Conservation (phyloP, 2,329 filamentous ascomycete species). For the Pseudocercospora ulei region DNA sequence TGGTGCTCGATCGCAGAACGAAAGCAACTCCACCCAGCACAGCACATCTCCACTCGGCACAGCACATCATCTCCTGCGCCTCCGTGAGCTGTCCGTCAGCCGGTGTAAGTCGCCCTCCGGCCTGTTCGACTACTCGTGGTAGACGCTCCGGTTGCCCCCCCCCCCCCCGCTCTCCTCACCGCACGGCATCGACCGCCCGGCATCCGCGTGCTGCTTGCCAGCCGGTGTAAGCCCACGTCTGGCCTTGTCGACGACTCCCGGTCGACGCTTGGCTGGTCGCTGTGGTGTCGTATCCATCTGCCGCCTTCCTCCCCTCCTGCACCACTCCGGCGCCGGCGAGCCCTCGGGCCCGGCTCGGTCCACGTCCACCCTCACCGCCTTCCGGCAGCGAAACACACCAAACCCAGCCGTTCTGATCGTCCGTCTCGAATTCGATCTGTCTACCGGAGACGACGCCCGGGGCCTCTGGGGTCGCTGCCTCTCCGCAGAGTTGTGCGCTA, state of each 20-base stretch:
- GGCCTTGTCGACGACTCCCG: background rate
- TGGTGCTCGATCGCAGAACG: too few relatives aligned
- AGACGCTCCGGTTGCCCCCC: slow-evolving; percentile 1
- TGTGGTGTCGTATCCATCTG: background rate
- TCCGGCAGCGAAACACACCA: too few relatives aligned
- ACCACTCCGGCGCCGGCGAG: background rate
- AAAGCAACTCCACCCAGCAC: too few relatives aligned
- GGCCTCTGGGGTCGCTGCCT: slow-evolving; percentile 4
- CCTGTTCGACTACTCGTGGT: slow-evolving; percentile 5
- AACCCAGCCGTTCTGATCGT: too few relatives aligned
- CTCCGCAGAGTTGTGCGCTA: background rate
- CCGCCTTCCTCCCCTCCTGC: background rate
- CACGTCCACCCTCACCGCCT: slow-evolving; percentile 3
- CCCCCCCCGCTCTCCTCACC: background rate
- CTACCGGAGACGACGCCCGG: background rate
- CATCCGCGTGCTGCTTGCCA: slow-evolving; percentile 4
- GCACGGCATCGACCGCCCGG: background rate
- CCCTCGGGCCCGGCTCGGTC: background rate
- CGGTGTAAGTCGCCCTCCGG: slow-evolving; percentile 8
- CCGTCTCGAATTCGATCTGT: too few relatives aligned
- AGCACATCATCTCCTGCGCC: slow-evolving; percentile 1
- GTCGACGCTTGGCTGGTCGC: background rate
- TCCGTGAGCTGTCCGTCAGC: slow-evolving; percentile 4
- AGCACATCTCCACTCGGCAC: background rate
- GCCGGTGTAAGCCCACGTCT: slow-evolving; percentile 5